phyloP scores from a whole-genome alignment of 169 alveolate genomes.

The Cyclospora cayetanensis region DNA sequence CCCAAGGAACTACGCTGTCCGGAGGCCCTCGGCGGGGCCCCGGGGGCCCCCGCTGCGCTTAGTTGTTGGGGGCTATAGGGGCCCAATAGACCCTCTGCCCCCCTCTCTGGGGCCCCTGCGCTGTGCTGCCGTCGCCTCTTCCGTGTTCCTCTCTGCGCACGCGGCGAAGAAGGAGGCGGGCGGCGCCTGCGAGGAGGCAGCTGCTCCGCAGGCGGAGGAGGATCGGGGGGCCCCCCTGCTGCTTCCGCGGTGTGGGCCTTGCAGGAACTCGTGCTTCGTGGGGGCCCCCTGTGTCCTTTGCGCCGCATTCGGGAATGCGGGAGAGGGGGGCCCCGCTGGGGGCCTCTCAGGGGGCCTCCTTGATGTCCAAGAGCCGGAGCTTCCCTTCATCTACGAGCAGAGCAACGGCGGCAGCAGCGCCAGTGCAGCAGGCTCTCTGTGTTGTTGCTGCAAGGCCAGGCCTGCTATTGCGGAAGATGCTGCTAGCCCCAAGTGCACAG shows the following conservation, averaged over 20 bases:
- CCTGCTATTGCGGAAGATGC: neutral
- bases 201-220: neutral
- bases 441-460: conserved; percentile 17
- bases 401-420: neutral
- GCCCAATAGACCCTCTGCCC: neutral
- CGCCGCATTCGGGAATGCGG: neutral
- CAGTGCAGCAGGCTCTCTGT: neutral
- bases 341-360: neutral
- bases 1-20: no score
- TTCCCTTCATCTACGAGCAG: neutral
- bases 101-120: conserved; percentile 9
- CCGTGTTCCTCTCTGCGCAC: neutral
- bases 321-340: neutral
- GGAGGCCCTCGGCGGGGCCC: no score
- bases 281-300: conserved; percentile 8
- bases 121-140: neutral
- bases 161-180: neutral
- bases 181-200: no score
- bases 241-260: neutral
- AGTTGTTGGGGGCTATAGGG: neutral
- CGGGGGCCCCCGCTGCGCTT: neutral
- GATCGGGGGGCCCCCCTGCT: neutral
- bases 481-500: neutral
- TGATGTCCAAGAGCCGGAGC: neutral
- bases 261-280: neutral